Conservation (phyloP, 129 eudicot species). For the Flaveria brownii region DNA sequence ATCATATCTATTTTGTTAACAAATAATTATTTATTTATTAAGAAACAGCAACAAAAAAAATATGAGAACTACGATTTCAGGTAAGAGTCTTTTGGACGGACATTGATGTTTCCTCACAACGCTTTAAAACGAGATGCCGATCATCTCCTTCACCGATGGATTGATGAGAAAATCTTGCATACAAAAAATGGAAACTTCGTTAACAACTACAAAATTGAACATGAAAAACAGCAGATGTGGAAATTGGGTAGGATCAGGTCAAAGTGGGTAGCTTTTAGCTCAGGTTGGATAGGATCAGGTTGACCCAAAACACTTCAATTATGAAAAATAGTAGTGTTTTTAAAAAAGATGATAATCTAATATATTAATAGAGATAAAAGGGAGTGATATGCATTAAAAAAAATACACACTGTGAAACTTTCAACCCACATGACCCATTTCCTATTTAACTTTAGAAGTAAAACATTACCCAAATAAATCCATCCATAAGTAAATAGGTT, state of each 20-base stretch:
- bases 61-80: background rate
- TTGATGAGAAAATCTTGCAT: conserved; percentile 79
- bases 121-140: conserved; percentile 77
- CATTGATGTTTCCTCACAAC: conserved; percentile 83
- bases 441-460: background rate
- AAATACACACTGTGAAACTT: background rate
- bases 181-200: conserved; percentile 13
- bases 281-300: background rate
- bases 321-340: too few relatives aligned
- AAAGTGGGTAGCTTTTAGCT: background rate
- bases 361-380: background rate
- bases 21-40: background rate
- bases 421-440: background rate
- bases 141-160: conserved; percentile 95
- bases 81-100: conserved; percentile 39
- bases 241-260: background rate
- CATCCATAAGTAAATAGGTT: background rate
- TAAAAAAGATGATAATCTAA: background rate
- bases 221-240: background rate
- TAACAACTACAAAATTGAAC: background rate
- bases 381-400: background rate
- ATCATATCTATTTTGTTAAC: background rate
- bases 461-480: conserved; percentile 3
- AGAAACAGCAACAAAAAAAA: background rate
- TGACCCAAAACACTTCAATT: background rate